phyloP scores from a whole-genome alignment of 805 yeast species.

The Ogataea naganishii region DNA sequence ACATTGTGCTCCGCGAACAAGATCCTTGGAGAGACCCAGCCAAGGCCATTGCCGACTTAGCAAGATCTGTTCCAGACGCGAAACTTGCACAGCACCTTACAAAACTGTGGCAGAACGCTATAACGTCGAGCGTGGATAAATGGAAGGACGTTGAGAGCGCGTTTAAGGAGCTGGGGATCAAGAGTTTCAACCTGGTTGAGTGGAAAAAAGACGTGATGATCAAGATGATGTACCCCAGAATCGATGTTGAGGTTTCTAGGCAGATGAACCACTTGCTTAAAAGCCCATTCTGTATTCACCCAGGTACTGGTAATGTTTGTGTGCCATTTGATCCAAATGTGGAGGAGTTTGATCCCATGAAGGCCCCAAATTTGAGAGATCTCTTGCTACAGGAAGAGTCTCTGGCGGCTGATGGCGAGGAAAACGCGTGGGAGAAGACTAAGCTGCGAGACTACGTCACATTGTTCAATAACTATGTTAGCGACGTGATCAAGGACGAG shows the following conservation, averaged over 20 bases:
- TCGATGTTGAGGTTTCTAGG: slow-evolving; percentile 88
- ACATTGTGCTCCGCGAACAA: slow-evolving; percentile 67
- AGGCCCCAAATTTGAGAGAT: slow-evolving; percentile 65
- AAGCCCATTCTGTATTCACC: slow-evolving; percentile 96
- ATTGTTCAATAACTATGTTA: slow-evolving; percentile 56
- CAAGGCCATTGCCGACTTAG: slow-evolving; percentile 46
- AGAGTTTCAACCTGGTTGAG: slow-evolving; percentile 42
- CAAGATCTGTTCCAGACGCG: slow-evolving; percentile 56
- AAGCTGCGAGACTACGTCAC: slow-evolving; percentile 64
- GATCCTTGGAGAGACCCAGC: slow-evolving; percentile 70
- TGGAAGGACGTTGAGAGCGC: slow-evolving; percentile 69
- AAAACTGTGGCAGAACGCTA: slow-evolving; percentile 51
- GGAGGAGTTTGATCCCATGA: slow-evolving; percentile 63
- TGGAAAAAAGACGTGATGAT: slow-evolving; percentile 74
- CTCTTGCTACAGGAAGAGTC: slow-evolving; percentile 60
- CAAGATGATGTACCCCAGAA: slow-evolving; percentile 77
- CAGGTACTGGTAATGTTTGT: slow-evolving; percentile 91
- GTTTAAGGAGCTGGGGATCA: slow-evolving; percentile 29
- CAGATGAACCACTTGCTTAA: slow-evolving; percentile 87
- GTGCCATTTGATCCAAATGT: slow-evolving; percentile 63
- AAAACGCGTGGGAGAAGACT: slow-evolving; percentile 53
- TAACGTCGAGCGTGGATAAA: slow-evolving; percentile 49
- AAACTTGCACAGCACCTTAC: slow-evolving; percentile 42
- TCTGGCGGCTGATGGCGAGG: slow-evolving; percentile 42
- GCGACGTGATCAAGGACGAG: slow-evolving; percentile 48